A percentile compares a stretch with the other conserved stretches of the same genome.
These are phyloP conservation scores for Adansonia rubrostipa DNA, from an alignment of 441 rosid genomes.

Conservation along the genomic window DNA sequence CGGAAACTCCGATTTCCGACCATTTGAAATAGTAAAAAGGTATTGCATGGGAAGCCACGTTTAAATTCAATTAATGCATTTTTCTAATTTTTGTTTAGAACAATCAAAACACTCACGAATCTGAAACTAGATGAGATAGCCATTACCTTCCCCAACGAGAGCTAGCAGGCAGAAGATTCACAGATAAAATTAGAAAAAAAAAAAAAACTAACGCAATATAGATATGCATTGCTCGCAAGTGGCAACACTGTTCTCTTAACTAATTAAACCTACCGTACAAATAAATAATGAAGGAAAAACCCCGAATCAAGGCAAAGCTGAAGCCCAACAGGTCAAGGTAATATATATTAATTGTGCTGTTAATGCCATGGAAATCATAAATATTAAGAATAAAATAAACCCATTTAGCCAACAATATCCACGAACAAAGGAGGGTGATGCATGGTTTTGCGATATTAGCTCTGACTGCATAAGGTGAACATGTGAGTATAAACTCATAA, in stretches of 20 bases:
- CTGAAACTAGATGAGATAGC: background rate
- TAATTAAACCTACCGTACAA: background rate
- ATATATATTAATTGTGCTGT: background rate
- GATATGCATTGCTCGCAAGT: background rate
- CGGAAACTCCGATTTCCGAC: too few species aligned
- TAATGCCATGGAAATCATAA: background rate
- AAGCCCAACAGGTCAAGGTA: background rate
- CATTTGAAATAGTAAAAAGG: too few species aligned
- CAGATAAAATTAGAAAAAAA: background rate
- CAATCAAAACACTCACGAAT: background rate
- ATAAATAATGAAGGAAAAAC: background rate
- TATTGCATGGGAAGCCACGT: too few species aligned
- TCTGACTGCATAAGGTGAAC: slow-evolving; percentile 6
- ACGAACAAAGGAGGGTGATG: background rate
- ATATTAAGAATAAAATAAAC: background rate
- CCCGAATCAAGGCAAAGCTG: background rate
- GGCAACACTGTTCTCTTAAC: background rate
- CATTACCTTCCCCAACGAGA: background rate
- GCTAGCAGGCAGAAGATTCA: background rate
- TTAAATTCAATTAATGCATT: too few species aligned
- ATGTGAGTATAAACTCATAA: slow-evolving; percentile 27
- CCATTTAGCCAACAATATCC: background rate
- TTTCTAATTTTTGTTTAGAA: too few species aligned
- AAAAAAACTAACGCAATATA: background rate
- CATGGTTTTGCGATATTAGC: background rate